Base-by-base conservation (phyloP, 2,329 filamentous ascomycete genomes). In the Beauveria sp. region DNA sequence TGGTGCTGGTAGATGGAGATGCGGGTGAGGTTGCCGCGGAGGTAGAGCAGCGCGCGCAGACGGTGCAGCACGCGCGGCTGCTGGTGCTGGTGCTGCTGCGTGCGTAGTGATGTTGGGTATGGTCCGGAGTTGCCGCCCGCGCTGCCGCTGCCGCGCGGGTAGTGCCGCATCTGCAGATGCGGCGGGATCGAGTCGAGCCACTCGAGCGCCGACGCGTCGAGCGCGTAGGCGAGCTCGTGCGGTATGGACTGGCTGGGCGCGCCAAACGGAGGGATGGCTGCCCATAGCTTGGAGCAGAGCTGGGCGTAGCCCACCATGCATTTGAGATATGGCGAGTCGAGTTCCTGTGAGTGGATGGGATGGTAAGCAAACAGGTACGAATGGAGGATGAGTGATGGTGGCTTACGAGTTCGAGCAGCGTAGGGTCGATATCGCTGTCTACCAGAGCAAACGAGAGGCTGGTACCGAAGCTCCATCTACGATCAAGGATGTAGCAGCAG, bases 401-500 rank as follows among this genome's bases (percentile, higher is more conserved):
- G 64, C 69, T 63, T 63, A 72, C 78, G 0, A 77, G 77, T 57
- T 80, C 74, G 0, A 78, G 77, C 1, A 81, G 65, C 43, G 76
- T 74, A 0, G 78, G 76, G 55, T 82, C 79, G 62, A 82, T 78
- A 54, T 81, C 79, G 0, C 74, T 73, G 58, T 81, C 79, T 12
- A 78, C 72, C 5, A 82, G 71, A 0, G 75, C 75, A 64, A 81
- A 81, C 0, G 79, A 78, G 22, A 81, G 66, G 14, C 79, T 78
- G 0, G 78, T 81, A 2, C 79, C 79, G 40, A 82, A 80, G 10
- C 78, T 80, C 77, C 78, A 82, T 24, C 79, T 75, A 1, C 79
- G 76, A 55, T 82, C 80, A 0, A 82, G 73, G 0, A 79, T 76
- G 59, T 81, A 82, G 20, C 81, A 77, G 34, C 75, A 79, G 78